A percentile compares a stretch with the other conserved stretches of the same genome.
phyloP scores from a whole-genome alignment of 1,284 basidiomycete genomes.

The Ganoderma leucocontextum region DNA sequence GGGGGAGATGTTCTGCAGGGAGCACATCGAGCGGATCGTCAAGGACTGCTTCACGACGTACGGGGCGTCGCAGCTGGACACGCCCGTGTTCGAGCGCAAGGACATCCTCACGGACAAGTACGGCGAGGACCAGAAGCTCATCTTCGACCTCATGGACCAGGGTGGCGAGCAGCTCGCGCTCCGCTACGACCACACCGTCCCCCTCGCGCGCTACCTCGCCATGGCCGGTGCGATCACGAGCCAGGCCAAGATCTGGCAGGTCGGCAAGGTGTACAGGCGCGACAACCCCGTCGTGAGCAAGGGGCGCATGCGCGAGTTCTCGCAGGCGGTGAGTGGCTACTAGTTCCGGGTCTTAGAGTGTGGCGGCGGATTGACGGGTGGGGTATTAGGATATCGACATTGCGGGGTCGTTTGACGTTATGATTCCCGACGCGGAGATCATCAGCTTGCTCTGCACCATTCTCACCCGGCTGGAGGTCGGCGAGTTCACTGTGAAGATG shows the following conservation, averaged over 20 bases:
- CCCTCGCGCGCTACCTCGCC: constrained; percentile 94
- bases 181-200: constrained; percentile 97
- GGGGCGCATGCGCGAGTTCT: constrained; percentile 98
- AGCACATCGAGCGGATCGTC: constrained; percentile 90
- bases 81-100: constrained; percentile 97
- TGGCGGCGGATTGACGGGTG: constrained; percentile 35
- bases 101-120: constrained; percentile 97
- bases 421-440: constrained; percentile 97
- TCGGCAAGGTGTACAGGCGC: constrained; percentile 97
- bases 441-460: constrained; percentile 87
- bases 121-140: constrained; percentile 97
- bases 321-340: constrained; percentile 83
- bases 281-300: constrained; percentile 99
- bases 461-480: constrained; percentile 86
- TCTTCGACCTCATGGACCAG: constrained; percentile 98
- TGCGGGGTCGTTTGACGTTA: constrained; percentile 91
- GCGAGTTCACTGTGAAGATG: constrained; percentile 95
- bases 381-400: constrained; percentile 91
- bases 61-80: constrained; percentile 94
- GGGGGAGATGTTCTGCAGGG: constrained; percentile 92
- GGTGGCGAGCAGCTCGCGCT: constrained; percentile 97
- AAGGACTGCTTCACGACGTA: constrained; percentile 90
- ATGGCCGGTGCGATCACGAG: constrained; percentile 86
- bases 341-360: neutral
- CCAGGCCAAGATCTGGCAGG: constrained; percentile 91